Base-by-base conservation (phyloP, 306 rosid species). In the Castanospermum australe region DNA sequence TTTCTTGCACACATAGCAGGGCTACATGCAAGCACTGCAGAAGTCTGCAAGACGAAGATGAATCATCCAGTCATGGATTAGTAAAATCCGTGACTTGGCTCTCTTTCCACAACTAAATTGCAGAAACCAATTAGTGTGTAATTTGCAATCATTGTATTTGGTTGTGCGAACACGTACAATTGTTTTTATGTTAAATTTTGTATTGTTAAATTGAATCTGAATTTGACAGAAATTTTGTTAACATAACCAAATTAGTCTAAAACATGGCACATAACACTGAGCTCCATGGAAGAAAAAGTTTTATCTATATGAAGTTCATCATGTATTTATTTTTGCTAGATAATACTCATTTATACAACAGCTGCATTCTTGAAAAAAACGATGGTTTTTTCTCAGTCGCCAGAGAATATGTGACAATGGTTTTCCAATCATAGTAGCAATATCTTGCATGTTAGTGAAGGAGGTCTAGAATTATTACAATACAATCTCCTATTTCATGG, bases 1-100 rank as follows among this genome's bases (percentile, higher is more conserved):
- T 75, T 74, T 81, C 88, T 78, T 84, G 88, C 42, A 86, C 88
- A 24, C 90, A 86, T 1, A 82, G 66, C 4, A 89, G 70, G 36
- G 83, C 92, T 38, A 86, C 82, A 13, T 84, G 81, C 79, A 88
- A 60, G 83, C 90, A 88, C 20, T 56, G 85, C 39, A 21, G 5
- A 18, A 82, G 66, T 56, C 84, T 81, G 48, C 66, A 83, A 14
- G 76, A 52, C 0, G 78, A 80, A 25, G 76, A 52, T 12, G 84
- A 56, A 61, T 88, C 89, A 30, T 84, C 87, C n/a, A 83, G 75
- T 25, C 71, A 76, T 59, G 80, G 87, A 75, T 86, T 87, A 20
- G 82, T 48, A 54, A 86, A 83, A 12, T 88, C 85, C 54, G 14
- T 33, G 5, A 81, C 85, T 62, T 66, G 24, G 5, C 75, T 82